Evolutionary conservation across 176 grass and related monocot species (phyloP).

Genomic region (Raddia guianensis): DNA sequence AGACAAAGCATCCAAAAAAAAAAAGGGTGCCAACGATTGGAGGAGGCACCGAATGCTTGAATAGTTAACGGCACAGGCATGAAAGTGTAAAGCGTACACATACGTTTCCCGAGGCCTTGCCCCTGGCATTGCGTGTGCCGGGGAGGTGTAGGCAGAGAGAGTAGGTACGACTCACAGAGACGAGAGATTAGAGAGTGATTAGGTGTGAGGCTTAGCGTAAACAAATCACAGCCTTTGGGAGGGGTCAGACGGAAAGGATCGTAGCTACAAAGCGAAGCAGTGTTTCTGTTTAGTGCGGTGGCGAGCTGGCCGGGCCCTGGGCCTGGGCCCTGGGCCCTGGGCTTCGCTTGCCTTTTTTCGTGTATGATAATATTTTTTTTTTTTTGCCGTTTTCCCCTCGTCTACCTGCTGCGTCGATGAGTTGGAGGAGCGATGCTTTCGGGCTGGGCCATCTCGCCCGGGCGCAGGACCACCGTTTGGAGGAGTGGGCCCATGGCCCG

Average conservation of each 20-base stretch:
- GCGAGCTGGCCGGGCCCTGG: not conserved
- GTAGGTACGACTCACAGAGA: constrained; percentile 10
- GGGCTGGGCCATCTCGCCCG: not conserved
- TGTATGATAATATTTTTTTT: not conserved
- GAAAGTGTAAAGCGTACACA: constrained; percentile 38
- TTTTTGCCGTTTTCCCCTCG: not conserved
- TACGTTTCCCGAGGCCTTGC: constrained; percentile 15
- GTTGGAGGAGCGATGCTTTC: constrained; percentile 37
- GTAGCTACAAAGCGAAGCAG: not conserved
- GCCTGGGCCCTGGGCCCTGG: no score
- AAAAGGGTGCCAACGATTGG: not conserved
- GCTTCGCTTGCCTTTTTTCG: not conserved
- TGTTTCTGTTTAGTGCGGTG: not conserved
- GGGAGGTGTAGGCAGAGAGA: constrained; percentile 20
- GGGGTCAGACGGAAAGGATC: not conserved
- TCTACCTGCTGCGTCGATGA: constrained; percentile 12
- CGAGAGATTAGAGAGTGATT: constrained; percentile 17
- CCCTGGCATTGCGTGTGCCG: constrained; percentile 36
- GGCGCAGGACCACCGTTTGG: constrained; percentile 26
- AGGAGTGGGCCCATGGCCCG: not conserved
- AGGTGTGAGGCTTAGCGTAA: not conserved
- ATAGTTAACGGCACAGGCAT: constrained; percentile 8
- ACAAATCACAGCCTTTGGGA: not conserved
- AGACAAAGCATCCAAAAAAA: not conserved
- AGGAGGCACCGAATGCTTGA: not conserved